These are phyloP conservation scores for Tripterygium wilfordii DNA, from an alignment of 177 flowering plant genomes.

Conservation along the genomic window DNA sequence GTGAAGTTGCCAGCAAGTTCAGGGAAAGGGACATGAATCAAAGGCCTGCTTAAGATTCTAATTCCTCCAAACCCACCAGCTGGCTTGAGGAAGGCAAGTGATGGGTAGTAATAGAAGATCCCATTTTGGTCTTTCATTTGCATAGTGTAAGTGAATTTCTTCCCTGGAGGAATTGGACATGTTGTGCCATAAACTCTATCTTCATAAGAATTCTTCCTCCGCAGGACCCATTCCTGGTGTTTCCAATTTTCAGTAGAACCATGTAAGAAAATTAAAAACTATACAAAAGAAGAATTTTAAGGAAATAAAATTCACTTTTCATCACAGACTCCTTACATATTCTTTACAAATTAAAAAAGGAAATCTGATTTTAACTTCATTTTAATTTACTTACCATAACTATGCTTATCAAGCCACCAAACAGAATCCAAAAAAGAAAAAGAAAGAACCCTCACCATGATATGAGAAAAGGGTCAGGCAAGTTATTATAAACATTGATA, in stretches of 20 bases:
- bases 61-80: constrained; percentile 69
- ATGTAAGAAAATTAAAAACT: too few species aligned
- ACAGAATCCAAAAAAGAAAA: not conserved
- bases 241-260: too few species aligned
- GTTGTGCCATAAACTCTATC: constrained; percentile 70
- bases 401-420: too few species aligned
- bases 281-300: too few species aligned
- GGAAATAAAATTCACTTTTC: too few species aligned
- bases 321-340: too few species aligned
- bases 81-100: constrained; percentile 60
- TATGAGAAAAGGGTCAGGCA: constrained; percentile 43
- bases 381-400: too few species aligned
- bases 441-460: constrained; percentile 30
- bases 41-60: constrained; percentile 34
- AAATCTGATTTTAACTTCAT: too few species aligned
- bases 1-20: constrained; percentile 33
- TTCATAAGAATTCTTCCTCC: constrained; percentile 57
- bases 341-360: too few species aligned
- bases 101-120: constrained; percentile 66
- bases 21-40: constrained; percentile 43
- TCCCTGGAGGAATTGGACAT: constrained; percentile 69
- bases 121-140: constrained; percentile 81
- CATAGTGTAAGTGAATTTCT: constrained; percentile 55
- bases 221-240: constrained; percentile 58
- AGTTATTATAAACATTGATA: constrained; percentile 37